Evolutionary conservation across 2,329 filamentous ascomycete species (phyloP), one percentile per base, ranked within the genome.

Genomic region (Talaromyces pinophilus): DNA sequence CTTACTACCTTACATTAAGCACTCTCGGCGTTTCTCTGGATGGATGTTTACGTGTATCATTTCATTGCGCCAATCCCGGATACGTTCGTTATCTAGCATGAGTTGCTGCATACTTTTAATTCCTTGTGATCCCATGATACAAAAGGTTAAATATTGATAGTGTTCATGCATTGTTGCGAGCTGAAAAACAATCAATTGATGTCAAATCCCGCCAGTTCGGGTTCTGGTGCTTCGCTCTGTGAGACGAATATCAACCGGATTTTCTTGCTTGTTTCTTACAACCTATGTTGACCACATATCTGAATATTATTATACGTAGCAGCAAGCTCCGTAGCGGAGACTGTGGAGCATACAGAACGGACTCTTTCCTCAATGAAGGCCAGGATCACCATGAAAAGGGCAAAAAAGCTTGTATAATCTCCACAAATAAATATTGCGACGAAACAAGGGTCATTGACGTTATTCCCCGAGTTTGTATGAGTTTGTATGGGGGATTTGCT

Each of bases 401-500:
- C 54, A 57, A 40, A 55, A 38, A 57, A 40, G 33, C 33, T 57
- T 57, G 10, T 38, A 57, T 38, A 8, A 22, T 57, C n/a, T 40
- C n/a, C 33, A 40, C 54, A 38, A 55, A 19, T 6, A 3, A 8
- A n/a, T 19, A 57, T 57, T 57, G 63, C 57, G 57, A 48, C 70
- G 68, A 72, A 59, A n/a, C 25, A 22, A 63, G 66, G 63, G 54
- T 55, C 48, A 64, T 63, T 73, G 71, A 71, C 72, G 72, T 66
- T 68, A 63, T 66, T 63, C 33, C 30, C 11, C 30, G 46, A 22
- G 33, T 25, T 33, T 25, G 17, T 19, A 10, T 28, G 17, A 55
- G 3, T 3, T 55, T 35, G 11, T 25, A 57, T 57, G 33, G 54
- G 28, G 54, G 33, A 25, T 22, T 25, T 33, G 54, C n/a, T 25